Evolutionary conservation across 805 yeast genomes (phyloP).

Genomic region (Brettanomyces sp.): DNA sequence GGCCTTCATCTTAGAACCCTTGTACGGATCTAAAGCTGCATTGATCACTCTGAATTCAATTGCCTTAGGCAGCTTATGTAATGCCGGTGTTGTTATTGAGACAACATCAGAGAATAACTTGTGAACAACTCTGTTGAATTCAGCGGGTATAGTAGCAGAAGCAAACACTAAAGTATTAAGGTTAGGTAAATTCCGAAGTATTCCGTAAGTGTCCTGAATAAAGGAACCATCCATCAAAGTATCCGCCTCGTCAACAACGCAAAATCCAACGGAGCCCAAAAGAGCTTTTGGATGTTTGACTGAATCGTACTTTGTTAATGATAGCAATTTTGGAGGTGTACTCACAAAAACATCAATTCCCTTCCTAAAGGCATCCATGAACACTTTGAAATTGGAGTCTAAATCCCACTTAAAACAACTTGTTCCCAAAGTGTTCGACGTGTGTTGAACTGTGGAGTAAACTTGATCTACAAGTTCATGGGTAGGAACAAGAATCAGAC

Average conservation of each 20-base stretch:
- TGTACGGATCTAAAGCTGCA: slow-evolving; percentile 68
- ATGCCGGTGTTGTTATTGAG: slow-evolving; percentile 65
- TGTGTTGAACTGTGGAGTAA: slow-evolving; percentile 30
- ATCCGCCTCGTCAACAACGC: slow-evolving; percentile 91
- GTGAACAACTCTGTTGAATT: slow-evolving; percentile 54
- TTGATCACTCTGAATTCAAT: slow-evolving; percentile 69
- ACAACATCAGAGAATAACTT: slow-evolving; percentile 55
- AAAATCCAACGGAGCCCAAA: slow-evolving; percentile 40
- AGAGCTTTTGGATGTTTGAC: slow-evolving; percentile 26
- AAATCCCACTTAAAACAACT: slow-evolving; percentile 52
- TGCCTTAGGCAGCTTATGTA: slow-evolving; percentile 76
- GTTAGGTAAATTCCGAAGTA: slow-evolving; percentile 38
- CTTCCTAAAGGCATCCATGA: slow-evolving; percentile 35
- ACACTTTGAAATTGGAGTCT: slow-evolving; percentile 44
- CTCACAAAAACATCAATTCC: slow-evolving; percentile 76
- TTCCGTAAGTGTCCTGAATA: slow-evolving; percentile 51
- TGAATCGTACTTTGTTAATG: slow-evolving; percentile 23
- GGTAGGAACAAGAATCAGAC: slow-evolving; percentile 81
- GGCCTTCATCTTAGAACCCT: slow-evolving; percentile 76
- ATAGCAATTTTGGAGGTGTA: slow-evolving; percentile 66
- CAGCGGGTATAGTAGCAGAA: slow-evolving; percentile 84
- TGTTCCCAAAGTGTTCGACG: slow-evolving; percentile 29
- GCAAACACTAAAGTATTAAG: slow-evolving; percentile 63
- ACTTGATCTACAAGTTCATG: slow-evolving; percentile 85
- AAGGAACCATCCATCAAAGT: slow-evolving; percentile 80